Evolutionary conservation across 2,329 filamentous ascomycete genomes (phyloP), one percentile per base, ranked within the genome.

Genomic region (Fusarium sp.): DNA sequence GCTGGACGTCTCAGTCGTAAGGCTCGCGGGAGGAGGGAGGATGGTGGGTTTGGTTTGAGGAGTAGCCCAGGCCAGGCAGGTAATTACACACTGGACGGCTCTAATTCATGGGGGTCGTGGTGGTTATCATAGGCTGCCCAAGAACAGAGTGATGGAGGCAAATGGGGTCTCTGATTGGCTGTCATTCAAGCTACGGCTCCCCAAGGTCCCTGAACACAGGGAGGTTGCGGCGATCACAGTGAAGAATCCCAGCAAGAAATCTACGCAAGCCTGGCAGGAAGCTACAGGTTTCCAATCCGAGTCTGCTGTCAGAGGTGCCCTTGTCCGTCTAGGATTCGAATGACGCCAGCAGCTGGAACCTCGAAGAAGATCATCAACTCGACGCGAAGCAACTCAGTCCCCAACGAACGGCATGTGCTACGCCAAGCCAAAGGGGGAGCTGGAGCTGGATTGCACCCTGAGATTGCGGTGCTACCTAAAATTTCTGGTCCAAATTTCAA

Each of bases 121-220:
- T 30, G 35, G 58, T 71, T 71, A 61, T 73, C 76, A 77, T 77
- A 75, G 72, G 76, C 67, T 66, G 61, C 30, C 56, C 66, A 11
- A 20, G 48, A 48, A 54, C 45, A 66, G 67, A 48, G 74, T 76
- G 76, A 68, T 64, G 67, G 64, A 67, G 64, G 56, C 67, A 39
- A 66, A 60, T 30, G 71, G 73, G 72, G 69, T 76, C 27, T 32
- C 48, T 52, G 48, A 52, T 52, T 52, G 48, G 48, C 16, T 20
- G 48, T 20, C 48, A 30, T 32, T 11, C 48, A 52, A 32, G 27
- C 18, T 32, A 52, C 18, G 48, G 48, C 18, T 30, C 48, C 45
- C 25, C 48, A 52, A 52, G 48, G 48, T 52, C 48, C 48, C 48
- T 52, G 27, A 32, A 52, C 18, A 5, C 27, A 52, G 27, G 48